Evolutionary conservation across 2,329 filamentous ascomycete genomes (phyloP).

Genomic region (Venturia asperata): DNA sequence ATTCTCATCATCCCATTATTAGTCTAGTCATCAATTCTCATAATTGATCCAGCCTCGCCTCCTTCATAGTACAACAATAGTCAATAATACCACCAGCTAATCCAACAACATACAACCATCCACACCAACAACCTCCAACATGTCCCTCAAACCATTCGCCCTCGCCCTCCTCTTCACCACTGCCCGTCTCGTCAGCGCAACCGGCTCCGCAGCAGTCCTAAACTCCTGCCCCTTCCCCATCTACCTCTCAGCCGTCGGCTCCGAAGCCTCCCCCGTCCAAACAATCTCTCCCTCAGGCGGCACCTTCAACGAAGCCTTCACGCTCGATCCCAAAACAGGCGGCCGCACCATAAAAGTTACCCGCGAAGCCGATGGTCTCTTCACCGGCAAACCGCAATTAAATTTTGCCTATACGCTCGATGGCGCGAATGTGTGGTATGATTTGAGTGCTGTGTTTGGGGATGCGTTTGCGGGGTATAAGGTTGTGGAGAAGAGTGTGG

Average conservation of each 20-base stretch:
- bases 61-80: neutral
- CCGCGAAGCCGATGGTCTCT: constrained; percentile 31
- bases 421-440: constrained; percentile 35
- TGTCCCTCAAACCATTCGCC: neutral
- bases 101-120: neutral
- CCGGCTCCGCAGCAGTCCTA: constrained; percentile 29
- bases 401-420: constrained; percentile 37
- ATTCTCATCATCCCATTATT: neutral
- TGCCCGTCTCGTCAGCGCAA: neutral
- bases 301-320: constrained; percentile 33
- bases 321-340: constrained; percentile 32
- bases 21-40: neutral
- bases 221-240: constrained; percentile 35
- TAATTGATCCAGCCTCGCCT: neutral
- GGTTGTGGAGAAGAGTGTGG: neutral
- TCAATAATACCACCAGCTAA: no score
- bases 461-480: constrained; percentile 17
- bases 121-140: neutral
- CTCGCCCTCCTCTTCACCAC: constrained; percentile 10
- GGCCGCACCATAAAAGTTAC: constrained; percentile 40
- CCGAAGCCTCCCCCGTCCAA: constrained; percentile 28
- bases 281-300: constrained; percentile 27
- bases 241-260: constrained; percentile 36
- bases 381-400: constrained; percentile 33
- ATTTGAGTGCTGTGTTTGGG: constrained; percentile 31